Conservation (phyloP, 2,329 filamentous ascomycete genomes). For the Aspergillus novoparasiticus region DNA sequence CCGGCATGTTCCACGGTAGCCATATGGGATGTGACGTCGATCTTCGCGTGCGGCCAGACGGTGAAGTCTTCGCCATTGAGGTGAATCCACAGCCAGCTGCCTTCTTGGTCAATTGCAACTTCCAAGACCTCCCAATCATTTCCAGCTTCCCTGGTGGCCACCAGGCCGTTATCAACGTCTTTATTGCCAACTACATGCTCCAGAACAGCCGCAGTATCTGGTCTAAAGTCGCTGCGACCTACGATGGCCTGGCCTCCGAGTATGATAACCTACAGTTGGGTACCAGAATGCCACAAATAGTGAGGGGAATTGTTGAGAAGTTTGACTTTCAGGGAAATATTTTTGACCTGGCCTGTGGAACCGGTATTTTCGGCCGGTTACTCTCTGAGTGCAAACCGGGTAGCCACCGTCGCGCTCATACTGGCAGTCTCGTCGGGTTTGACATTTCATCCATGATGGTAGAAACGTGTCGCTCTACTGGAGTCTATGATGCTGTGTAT, state of each 20-base stretch:
- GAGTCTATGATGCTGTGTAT: conserved; percentile 16
- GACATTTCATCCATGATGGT: conserved; percentile 13
- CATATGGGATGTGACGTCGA: conserved; percentile 27
- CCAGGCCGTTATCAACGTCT: conserved; percentile 23
- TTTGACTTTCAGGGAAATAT: conserved; percentile 12
- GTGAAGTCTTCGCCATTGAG: conserved; percentile 24
- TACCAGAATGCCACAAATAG: background rate
- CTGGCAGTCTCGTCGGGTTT: conserved; percentile 10
- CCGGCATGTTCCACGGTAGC: conserved; percentile 17
- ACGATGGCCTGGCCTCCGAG: background rate
- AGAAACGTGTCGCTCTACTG: conserved; percentile 10
- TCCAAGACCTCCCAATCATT: conserved; percentile 18
- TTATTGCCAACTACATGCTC: conserved; percentile 25
- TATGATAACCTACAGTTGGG: background rate
- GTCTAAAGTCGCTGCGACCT: background rate
- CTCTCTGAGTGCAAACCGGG: conserved; percentile 11
- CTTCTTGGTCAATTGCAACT: conserved; percentile 20
- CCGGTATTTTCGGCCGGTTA: conserved; percentile 20
- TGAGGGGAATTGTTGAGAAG: background rate
- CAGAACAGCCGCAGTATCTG: background rate
- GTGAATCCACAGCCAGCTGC: conserved; percentile 26
- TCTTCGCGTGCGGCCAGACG: conserved; percentile 20
- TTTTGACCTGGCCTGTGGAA: conserved; percentile 26
- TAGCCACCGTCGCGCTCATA: background rate
- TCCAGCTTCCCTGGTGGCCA: conserved; percentile 23